A percentile compares a stretch with the other conserved stretches of the same genome.
These are phyloP conservation scores for Candida taoyuanica DNA, from an alignment of 805 yeast genomes.

Conservation along the genomic window DNA sequence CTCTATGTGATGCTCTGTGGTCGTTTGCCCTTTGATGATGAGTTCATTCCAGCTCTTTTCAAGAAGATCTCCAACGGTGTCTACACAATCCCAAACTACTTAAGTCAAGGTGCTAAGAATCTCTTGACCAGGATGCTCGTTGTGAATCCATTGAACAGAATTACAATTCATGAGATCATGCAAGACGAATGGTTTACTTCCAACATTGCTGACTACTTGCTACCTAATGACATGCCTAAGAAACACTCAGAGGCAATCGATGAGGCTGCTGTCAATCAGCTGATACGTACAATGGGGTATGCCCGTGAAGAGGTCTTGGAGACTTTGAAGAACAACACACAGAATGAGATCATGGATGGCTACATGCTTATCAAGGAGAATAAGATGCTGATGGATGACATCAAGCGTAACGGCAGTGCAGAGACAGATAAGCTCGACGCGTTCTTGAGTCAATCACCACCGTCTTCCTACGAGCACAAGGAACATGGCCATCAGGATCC, in stretches of 20 bases:
- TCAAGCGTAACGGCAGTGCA: conserved; percentile 9
- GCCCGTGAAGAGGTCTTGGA: conserved; percentile 78
- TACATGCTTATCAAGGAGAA: conserved; percentile 80
- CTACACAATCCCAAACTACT: conserved; percentile 81
- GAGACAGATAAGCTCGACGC: conserved; percentile 49
- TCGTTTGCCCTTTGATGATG: conserved; percentile 93
- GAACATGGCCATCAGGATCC: conserved; percentile 11
- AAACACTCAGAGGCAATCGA: conserved; percentile 39
- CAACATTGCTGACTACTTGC: conserved; percentile 72
- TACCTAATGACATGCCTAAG: conserved; percentile 44
- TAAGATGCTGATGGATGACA: conserved; percentile 61
- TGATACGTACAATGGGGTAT: conserved; percentile 84
- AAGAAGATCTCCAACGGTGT: conserved; percentile 92
- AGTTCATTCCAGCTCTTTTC: conserved; percentile 89
- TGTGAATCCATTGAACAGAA: conserved; percentile 90
- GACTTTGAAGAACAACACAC: conserved; percentile 54
- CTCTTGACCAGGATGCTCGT: conserved; percentile 85
- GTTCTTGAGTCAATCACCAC: conserved; percentile 56
- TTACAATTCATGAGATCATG: conserved; percentile 87
- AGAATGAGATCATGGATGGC: conserved; percentile 81
- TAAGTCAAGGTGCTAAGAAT: conserved; percentile 80
- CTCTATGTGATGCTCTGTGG: conserved; percentile 95
- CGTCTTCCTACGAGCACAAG: conserved; percentile 27
- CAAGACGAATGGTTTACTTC: conserved; percentile 91
- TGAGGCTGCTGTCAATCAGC: conserved; percentile 68